These are phyloP conservation scores for Chlamydomonas sp. DNA, from an alignment of 139 green algal genomes.

Conservation along the genomic window DNA sequence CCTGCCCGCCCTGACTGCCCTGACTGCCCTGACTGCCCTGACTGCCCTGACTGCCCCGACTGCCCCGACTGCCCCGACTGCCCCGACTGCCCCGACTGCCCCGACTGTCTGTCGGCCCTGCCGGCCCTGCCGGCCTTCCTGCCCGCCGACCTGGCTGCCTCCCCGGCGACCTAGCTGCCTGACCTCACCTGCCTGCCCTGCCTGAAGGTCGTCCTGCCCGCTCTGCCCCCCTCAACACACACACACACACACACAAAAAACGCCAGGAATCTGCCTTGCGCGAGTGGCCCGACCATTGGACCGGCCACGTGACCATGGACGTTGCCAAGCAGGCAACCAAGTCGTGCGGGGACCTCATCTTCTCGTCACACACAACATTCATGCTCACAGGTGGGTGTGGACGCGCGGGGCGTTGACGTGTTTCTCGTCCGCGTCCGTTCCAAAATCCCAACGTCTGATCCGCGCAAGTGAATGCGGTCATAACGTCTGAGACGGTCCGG, in stretches of 20 bases:
- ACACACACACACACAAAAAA: conserved; percentile 1
- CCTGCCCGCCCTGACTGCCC: too few species aligned
- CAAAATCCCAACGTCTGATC: too few species aligned
- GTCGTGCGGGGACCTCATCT: conserved; percentile 88
- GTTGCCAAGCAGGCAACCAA: conserved; percentile 52
- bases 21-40: too few species aligned
- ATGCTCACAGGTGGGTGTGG: conserved; percentile 32
- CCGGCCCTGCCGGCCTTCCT: too few species aligned
- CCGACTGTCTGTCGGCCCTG: too few species aligned
- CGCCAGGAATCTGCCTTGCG: conserved; percentile 26
- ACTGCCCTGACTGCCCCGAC: too few species aligned
- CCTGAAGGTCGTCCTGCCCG: too few species aligned
- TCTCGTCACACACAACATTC: conserved; percentile 82
- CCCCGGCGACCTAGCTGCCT: conserved; percentile 23
- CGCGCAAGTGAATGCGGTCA: too few species aligned
- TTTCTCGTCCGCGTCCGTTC: too few species aligned
- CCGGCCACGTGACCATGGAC: conserved; percentile 62
- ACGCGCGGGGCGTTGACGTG: background rate
- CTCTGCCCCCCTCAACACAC: conserved; percentile 68
- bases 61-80: too few species aligned
- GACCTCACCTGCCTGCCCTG: conserved; percentile 74
- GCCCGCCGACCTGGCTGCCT: background rate
- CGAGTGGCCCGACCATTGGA: conserved; percentile 61
- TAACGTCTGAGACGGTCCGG: too few species aligned
- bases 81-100: too few species aligned